A percentile compares a stretch with the other conserved stretches of the same genome.
Conservation (phyloP, 345 rosid genomes). For the Reutealis trisperma region DNA sequence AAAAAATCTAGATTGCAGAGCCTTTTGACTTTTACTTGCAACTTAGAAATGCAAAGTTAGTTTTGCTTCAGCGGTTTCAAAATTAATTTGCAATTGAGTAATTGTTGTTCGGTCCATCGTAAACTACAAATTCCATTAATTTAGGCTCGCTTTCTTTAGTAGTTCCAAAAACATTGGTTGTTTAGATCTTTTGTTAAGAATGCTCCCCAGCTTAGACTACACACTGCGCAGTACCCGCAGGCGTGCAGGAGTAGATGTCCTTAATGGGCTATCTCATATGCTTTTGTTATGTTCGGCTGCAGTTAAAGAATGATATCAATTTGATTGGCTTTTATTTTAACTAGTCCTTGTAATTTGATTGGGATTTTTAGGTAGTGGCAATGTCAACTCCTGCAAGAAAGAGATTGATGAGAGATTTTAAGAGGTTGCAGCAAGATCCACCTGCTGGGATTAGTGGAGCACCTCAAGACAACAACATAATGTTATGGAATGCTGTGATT, state of each 20-base stretch:
- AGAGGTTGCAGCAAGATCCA: slow-evolving; percentile 40
- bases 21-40: too few relatives aligned
- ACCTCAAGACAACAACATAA: slow-evolving; percentile 34
- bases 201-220: background rate
- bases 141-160: background rate
- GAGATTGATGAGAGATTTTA: slow-evolving; percentile 40
- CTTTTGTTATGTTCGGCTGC: background rate
- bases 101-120: background rate
- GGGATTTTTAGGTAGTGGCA: background rate
- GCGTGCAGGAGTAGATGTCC: background rate
- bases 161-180: background rate
- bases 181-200: background rate
- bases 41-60: too few relatives aligned
- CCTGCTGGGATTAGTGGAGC: slow-evolving; percentile 39
- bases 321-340: background rate
- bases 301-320: background rate
- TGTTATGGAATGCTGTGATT: slow-evolving; percentile 39
- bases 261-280: background rate
- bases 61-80: too few relatives aligned
- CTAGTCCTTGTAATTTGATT: background rate
- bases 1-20: too few relatives aligned
- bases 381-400: slow-evolving; percentile 39
- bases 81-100: background rate
- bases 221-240: background rate
- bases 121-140: too few relatives aligned